A percentile compares a stretch with the other conserved stretches of the same genome.
phyloP scores from a whole-genome alignment of 352 stramenopile genomes.

The Phytophthora megakarya region DNA sequence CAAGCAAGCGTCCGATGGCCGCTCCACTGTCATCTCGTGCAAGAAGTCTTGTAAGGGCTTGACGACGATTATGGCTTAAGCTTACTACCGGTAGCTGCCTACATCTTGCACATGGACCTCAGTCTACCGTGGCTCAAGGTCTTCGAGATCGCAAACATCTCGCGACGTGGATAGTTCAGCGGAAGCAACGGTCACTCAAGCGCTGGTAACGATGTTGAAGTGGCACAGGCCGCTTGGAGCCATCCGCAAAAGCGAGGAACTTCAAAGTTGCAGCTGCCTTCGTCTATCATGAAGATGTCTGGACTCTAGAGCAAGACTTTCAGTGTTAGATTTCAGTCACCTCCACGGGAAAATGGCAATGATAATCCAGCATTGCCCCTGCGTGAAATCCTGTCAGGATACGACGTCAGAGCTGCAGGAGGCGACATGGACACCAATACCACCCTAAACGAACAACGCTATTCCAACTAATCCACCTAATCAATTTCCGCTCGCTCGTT shows the following conservation, averaged over 20 bases:
- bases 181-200: constrained; percentile 20
- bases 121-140: not conserved
- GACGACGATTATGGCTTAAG: constrained; percentile 22
- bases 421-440: not conserved
- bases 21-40: constrained; percentile 10
- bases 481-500: not conserved
- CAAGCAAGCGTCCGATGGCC: constrained; percentile 11
- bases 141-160: constrained; percentile 2
- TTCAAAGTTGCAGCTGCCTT: constrained; percentile 16
- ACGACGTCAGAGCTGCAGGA: constrained; percentile 16
- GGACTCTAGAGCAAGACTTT: constrained; percentile 13
- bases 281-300: constrained; percentile 18
- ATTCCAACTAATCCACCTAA: constrained; percentile 10
- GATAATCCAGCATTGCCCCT: not conserved
- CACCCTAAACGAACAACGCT: not conserved
- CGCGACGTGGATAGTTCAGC: constrained; percentile 25
- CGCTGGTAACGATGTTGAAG: constrained; percentile 35
- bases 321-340: no score
- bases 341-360: no score
- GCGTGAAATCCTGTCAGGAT: constrained; percentile 4
- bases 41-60: constrained; percentile 3
- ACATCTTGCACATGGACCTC: not conserved
- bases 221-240: constrained; percentile 6
- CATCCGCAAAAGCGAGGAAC: not conserved
- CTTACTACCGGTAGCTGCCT: no score